phyloP scores from a whole-genome alignment of 225 moss, liverwort and hornwort species.

The Takakia lepidozioides region DNA sequence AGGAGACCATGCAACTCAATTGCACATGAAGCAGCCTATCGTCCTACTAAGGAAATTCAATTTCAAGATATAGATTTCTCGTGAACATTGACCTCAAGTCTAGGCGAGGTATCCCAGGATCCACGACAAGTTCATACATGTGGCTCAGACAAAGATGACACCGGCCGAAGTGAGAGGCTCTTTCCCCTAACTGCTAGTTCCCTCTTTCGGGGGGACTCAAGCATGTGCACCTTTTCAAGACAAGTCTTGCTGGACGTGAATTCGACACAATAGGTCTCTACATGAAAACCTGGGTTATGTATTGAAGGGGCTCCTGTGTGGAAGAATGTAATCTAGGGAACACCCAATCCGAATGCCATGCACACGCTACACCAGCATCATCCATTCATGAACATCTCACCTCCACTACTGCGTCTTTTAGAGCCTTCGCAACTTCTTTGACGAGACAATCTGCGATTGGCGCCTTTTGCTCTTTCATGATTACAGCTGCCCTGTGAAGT shows the following conservation, averaged over 20 bases:
- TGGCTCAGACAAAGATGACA: too few relatives aligned
- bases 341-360: too few relatives aligned
- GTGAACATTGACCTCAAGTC: background rate
- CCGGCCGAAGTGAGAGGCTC: too few relatives aligned
- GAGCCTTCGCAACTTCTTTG: conserved; percentile 86
- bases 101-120: too few relatives aligned
- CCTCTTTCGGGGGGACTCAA: too few relatives aligned
- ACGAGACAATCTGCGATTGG: conserved; percentile 92
- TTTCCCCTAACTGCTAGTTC: too few relatives aligned
- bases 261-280: background rate
- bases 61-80: background rate
- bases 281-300: background rate
- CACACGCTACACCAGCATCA: too few relatives aligned
- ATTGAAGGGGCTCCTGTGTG: background rate
- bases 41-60: background rate
- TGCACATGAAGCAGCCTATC: background rate
- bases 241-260: background rate
- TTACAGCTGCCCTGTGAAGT: conserved; percentile 78
- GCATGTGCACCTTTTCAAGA: background rate
- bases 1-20: conserved; percentile 2
- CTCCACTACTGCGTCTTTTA: conserved; percentile 86
- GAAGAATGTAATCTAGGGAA: too few relatives aligned
- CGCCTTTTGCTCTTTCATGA: conserved; percentile 91
- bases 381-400: conserved; percentile 13
- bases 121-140: too few relatives aligned